These are phyloP conservation scores for Cryptococcus sp. DNA, from an alignment of 1,284 basidiomycete genomes.

Conservation along the genomic window DNA sequence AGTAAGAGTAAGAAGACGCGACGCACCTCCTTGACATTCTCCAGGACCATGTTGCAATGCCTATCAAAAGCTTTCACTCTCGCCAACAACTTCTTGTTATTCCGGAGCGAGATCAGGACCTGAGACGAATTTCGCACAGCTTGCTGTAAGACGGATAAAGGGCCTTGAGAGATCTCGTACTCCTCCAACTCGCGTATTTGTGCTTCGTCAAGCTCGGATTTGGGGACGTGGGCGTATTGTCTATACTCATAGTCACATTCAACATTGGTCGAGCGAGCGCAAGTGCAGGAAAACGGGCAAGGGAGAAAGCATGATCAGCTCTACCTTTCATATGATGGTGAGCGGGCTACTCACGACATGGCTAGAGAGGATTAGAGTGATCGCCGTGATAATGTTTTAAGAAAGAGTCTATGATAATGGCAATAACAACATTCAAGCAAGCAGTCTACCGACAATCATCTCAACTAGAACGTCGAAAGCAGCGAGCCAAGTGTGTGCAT, in stretches of 20 bases:
- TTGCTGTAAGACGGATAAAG: constrained; percentile 95
- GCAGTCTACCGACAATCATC: too few species aligned
- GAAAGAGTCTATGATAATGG: too few species aligned
- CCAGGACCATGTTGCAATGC: constrained; percentile 98
- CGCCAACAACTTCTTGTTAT: constrained; percentile 98
- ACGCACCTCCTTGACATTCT: constrained; percentile 92
- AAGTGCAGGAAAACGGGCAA: too few species aligned
- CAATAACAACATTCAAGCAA: too few species aligned
- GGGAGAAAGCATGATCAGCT: too few species aligned
- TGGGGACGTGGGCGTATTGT: constrained; percentile 95
- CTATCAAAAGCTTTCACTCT: constrained; percentile 99
- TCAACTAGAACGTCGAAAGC: too few species aligned
- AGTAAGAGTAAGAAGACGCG: neutral
- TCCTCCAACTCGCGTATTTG: constrained; percentile 95
- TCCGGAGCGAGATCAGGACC: constrained; percentile 93
- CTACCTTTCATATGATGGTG: too few species aligned
- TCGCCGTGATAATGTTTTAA: too few species aligned
- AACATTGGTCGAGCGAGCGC: too few species aligned
- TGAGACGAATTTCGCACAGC: constrained; percentile 97
- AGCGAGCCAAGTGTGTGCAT: too few species aligned
- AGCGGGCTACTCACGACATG: too few species aligned
- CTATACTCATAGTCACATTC: constrained; percentile 54
- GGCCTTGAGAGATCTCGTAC: constrained; percentile 95
- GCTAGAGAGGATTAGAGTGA: too few species aligned
- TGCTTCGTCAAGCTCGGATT: constrained; percentile 95